Evolutionary conservation across 164 flowering plant genomes (phyloP).

Genomic region (Stephania cephalantha): DNA sequence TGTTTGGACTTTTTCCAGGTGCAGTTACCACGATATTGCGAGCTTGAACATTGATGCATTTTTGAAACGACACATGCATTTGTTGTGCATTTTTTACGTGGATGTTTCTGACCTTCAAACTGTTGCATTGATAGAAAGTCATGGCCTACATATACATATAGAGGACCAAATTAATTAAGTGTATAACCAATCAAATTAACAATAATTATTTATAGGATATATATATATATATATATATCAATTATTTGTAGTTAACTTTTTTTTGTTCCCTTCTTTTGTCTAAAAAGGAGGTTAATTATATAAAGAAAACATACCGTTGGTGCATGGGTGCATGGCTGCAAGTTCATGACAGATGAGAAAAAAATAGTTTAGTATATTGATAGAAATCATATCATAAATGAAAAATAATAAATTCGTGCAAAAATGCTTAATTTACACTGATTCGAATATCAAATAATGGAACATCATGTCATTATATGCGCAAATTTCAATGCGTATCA

Average conservation of each 20-base stretch:
- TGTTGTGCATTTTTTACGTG: constrained; percentile 54
- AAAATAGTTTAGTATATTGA: background rate
- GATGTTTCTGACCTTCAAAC: constrained; percentile 39
- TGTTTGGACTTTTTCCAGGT: constrained; percentile 67
- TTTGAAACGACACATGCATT: constrained; percentile 57
- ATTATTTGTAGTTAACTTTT: background rate
- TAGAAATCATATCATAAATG: no score
- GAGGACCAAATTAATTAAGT: background rate
- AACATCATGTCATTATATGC: no score
- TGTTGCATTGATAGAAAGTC: constrained; percentile 50
- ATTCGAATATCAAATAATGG: no score
- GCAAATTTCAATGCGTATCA: no score
- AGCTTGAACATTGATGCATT: constrained; percentile 42
- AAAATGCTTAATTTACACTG: no score
- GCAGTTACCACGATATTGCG: constrained; percentile 33
- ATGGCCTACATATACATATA: constrained; percentile 41
- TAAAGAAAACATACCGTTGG: constrained; percentile 60
- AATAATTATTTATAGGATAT: background rate
- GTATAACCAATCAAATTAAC: background rate
- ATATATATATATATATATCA: no score
- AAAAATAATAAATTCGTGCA: no score
- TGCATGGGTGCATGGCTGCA: constrained; percentile 78
- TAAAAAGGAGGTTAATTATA: no score
- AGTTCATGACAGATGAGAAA: constrained; percentile 9
- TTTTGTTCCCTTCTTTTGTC: background rate